These are phyloP conservation scores for Dujonia santamariae DNA, from an alignment of 1,139 yeast species.

Conservation along the genomic window DNA sequence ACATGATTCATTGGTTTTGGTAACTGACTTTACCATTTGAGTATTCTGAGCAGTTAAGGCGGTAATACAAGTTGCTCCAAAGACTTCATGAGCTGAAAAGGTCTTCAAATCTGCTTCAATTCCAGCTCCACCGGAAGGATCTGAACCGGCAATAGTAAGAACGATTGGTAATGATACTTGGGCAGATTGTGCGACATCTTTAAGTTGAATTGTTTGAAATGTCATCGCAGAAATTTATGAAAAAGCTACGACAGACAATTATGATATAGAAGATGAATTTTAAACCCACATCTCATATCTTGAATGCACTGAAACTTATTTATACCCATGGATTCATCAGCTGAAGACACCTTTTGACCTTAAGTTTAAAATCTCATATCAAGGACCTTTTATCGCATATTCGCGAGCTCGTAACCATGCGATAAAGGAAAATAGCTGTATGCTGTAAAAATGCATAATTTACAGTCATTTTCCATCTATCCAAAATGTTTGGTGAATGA, in stretches of 20 bases:
- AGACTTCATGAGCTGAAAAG: constrained; percentile 72
- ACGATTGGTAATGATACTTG: constrained; percentile 42
- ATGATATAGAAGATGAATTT: too few relatives aligned
- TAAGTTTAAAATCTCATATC: neutral
- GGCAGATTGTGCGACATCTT: constrained; percentile 1
- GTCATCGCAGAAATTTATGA: too few relatives aligned
- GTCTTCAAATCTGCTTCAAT: constrained; percentile 91
- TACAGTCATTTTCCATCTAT: constrained; percentile 1
- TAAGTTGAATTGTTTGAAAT: neutral
- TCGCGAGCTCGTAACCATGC: too few relatives aligned
- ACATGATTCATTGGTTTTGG: constrained; percentile 42
- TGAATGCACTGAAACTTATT: too few relatives aligned
- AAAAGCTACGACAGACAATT: too few relatives aligned
- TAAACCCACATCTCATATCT: too few relatives aligned
- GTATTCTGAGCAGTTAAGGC: constrained; percentile 88
- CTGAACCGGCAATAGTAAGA: constrained; percentile 78
- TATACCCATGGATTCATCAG: too few relatives aligned
- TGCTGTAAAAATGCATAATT: too few relatives aligned
- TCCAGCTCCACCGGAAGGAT: constrained; percentile 93
- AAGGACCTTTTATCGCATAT: constrained; percentile 1
- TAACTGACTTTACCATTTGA: constrained; percentile 51
- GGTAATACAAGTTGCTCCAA: constrained; percentile 76
- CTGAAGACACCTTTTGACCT: too few relatives aligned
- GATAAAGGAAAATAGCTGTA: too few relatives aligned
- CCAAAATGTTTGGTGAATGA: too few relatives aligned